phyloP scores from a whole-genome alignment of 2,329 filamentous ascomycete species.

The Zasmidium cellare region DNA sequence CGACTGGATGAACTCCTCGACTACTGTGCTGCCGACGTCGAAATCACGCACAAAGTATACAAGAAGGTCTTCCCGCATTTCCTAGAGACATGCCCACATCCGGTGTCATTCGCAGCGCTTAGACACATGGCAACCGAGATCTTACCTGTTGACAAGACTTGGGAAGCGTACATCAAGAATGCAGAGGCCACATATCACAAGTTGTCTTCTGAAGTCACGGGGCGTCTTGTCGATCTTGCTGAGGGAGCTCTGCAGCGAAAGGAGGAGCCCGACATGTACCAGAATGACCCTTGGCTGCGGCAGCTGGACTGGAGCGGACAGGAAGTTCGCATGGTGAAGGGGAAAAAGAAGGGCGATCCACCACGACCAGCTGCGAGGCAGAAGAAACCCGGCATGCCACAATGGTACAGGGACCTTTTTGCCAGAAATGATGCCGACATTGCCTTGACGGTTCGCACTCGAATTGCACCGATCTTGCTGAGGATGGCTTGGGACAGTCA shows the following conservation, averaged over 20 bases:
- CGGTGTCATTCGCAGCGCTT: constrained; percentile 92
- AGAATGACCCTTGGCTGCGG: constrained; percentile 82
- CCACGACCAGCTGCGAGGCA: constrained; percentile 77
- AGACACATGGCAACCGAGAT: constrained; percentile 93
- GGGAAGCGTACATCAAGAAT: constrained; percentile 80
- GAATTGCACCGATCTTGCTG: constrained; percentile 81
- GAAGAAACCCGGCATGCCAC: constrained; percentile 91
- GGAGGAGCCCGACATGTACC: constrained; percentile 66
- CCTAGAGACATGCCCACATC: constrained; percentile 86
- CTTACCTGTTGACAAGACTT: constrained; percentile 81
- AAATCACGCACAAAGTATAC: constrained; percentile 91
- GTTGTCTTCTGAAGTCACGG: constrained; percentile 74
- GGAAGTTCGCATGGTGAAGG: constrained; percentile 86
- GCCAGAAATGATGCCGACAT: constrained; percentile 67
- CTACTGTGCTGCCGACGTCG: constrained; percentile 94
- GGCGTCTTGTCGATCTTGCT: constrained; percentile 71
- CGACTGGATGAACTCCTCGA: constrained; percentile 82
- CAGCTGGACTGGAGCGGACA: constrained; percentile 97
- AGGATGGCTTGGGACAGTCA: constrained; percentile 85
- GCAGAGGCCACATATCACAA: constrained; percentile 82
- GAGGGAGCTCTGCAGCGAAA: constrained; percentile 77
- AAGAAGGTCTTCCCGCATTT: constrained; percentile 91
- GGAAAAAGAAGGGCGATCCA: constrained; percentile 81
- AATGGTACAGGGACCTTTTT: constrained; percentile 95
- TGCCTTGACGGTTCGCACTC: constrained; percentile 78